Base-by-base conservation (phyloP, 495 filamentous ascomycete genomes). In the Bacidia gigantensis region DNA sequence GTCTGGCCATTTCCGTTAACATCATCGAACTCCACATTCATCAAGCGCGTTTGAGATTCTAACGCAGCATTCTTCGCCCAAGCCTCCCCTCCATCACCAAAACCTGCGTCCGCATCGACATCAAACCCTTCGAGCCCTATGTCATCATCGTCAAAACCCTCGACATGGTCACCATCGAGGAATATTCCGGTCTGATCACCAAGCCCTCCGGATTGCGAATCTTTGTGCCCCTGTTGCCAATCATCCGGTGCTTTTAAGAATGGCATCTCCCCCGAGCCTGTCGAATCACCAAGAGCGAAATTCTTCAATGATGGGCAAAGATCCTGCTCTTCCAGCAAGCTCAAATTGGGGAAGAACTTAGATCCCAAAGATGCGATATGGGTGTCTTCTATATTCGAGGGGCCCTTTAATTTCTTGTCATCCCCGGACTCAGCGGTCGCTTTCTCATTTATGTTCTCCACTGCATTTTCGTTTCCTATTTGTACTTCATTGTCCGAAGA, bases 251-350 rank as follows among this genome's bases (percentile, higher is more conserved):
- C 84, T 62, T 89, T 90, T 29, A 97, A 73, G 62, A 97, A 93
- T 2, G 93, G 89, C 26, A 97, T 85, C 61, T 97, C 85, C 29
- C 93, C 65, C 11, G 84, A 82, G n/a, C 82, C 84, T 18, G 82
- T 81, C 2, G 84, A 77, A 64, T 92, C 83, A 18, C 90, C 90
- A 1, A 99, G 74, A 57, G 95, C 87, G 55, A 95, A 87, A 20
- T 80, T 86, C 67, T 96, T 95, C 38, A 99, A 69, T 0, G 92
- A 96, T 0, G 89, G 90, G 61, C 92, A 99, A 42, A 99, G 83
- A 67, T 96, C 89, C 69, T 95, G 86, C 51, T 79, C 75, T 46
- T 90, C 87, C 14, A 99, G 67, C 38, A 64, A 70, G 50, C 73
- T 66, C 21, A 99, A 72, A 58, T 95, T 80, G 0, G 89, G 89